A percentile compares a stretch with the other conserved stretches of the same genome.
Evolutionary conservation across 352 stramenopile species (phyloP).

Genomic region (Phytophthora aleatoria): DNA sequence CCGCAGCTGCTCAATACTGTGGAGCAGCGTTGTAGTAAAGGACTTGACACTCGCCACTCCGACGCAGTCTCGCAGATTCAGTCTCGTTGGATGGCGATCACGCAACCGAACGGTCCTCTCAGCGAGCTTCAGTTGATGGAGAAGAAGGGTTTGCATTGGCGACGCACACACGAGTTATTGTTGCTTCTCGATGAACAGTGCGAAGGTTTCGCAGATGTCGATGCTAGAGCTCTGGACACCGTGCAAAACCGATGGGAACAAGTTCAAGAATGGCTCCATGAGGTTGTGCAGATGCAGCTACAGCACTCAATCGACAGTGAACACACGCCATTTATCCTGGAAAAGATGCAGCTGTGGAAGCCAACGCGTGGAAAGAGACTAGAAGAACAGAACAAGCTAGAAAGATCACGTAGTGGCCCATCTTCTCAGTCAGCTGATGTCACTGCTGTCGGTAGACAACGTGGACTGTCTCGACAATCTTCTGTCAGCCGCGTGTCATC

Average conservation of each 20-base stretch:
- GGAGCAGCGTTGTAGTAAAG: slow-evolving; percentile 55
- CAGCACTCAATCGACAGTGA: slow-evolving; percentile 73
- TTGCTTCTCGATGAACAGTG: slow-evolving; percentile 73
- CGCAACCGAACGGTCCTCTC: slow-evolving; percentile 55
- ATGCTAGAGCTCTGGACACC: slow-evolving; percentile 49
- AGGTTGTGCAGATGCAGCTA: slow-evolving; percentile 63
- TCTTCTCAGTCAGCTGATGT: slow-evolving; percentile 14
- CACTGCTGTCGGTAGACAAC: neutral
- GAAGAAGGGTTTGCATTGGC: slow-evolving; percentile 72
- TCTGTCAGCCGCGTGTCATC: slow-evolving; percentile 5
- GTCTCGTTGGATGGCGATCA: slow-evolving; percentile 81
- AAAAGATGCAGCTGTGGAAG: slow-evolving; percentile 66
- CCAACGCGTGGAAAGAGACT: neutral
- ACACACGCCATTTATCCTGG: slow-evolving; percentile 65
- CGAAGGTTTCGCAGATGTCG: slow-evolving; percentile 65
- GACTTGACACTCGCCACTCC: slow-evolving; percentile 53
- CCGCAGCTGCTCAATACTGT: slow-evolving; percentile 60
- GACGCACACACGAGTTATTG: slow-evolving; percentile 71
- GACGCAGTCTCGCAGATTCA: slow-evolving; percentile 70
- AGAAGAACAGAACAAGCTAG: slow-evolving; percentile 13
- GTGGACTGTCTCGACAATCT: slow-evolving; percentile 8
- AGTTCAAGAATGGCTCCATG: slow-evolving; percentile 68
- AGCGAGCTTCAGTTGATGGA: slow-evolving; percentile 71
- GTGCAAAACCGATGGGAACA: slow-evolving; percentile 66
- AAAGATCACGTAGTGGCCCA: slow-evolving; percentile 17